Conservation (phyloP, 345 rosid genomes). For the Eucalyptus globulus region DNA sequence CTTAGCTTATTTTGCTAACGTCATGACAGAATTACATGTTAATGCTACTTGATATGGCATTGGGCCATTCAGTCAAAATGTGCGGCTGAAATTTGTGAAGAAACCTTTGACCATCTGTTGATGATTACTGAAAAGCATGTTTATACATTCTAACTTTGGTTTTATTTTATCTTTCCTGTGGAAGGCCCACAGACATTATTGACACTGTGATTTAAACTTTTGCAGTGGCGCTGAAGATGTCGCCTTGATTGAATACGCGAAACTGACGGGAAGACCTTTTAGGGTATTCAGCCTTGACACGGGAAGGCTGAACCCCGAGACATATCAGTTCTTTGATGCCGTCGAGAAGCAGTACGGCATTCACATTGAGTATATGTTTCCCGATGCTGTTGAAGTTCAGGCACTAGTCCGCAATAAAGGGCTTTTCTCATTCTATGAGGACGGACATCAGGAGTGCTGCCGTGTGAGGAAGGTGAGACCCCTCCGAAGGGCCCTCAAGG, state of each 20-base stretch:
- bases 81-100: neutral
- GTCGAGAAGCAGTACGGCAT: conserved; percentile 81
- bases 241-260: conserved; percentile 89
- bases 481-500: conserved; percentile 76
- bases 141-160: neutral
- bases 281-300: conserved; percentile 95
- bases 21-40: neutral
- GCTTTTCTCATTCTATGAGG: conserved; percentile 85
- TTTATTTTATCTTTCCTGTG: neutral
- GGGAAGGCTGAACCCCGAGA: conserved; percentile 85
- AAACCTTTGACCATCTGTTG: neutral
- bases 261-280: conserved; percentile 64
- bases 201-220: neutral
- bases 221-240: conserved; percentile 98
- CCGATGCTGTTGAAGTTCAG: conserved; percentile 92
- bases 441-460: conserved; percentile 98
- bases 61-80: neutral
- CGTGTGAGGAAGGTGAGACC: conserved; percentile 96
- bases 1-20: neutral
- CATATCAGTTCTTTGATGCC: conserved; percentile 52
- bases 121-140: neutral
- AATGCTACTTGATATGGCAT: neutral
- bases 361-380: conserved; percentile 86
- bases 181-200: neutral
- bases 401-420: conserved; percentile 88